Evolutionary conservation across 1,139 yeast genomes (phyloP).

Genomic region (Kurtzmaniella quercitrusa): DNA sequence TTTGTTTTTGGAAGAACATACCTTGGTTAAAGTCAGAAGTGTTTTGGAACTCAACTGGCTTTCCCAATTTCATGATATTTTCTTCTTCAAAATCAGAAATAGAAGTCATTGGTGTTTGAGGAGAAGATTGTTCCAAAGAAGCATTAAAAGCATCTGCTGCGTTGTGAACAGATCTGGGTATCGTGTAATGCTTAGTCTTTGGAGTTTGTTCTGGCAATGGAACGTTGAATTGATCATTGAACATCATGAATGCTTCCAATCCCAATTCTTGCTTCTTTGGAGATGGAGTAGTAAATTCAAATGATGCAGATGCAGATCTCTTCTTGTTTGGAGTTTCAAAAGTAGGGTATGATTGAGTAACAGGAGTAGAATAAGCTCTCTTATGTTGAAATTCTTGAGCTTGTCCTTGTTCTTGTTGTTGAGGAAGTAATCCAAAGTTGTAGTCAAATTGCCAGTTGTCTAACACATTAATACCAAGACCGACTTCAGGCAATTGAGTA

Average conservation of each 20-base stretch:
- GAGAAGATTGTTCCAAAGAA: constrained; percentile 6
- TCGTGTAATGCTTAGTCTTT: constrained; percentile 1
- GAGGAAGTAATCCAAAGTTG: constrained; percentile 5
- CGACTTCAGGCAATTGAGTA: constrained; percentile 6
- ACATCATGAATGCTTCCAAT: constrained; percentile 31
- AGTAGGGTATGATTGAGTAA: neutral
- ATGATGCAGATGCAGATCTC: constrained; percentile 17
- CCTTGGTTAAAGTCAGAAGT: constrained; percentile 20
- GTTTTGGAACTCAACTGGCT: constrained; percentile 10
- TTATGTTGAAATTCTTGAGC: constrained; percentile 19
- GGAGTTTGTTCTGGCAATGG: constrained; percentile 8
- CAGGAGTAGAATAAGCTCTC: constrained; percentile 5
- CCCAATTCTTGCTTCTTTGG: constrained; percentile 18
- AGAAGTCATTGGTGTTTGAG: constrained; percentile 23
- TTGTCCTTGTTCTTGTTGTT: constrained; percentile 11
- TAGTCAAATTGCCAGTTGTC: constrained; percentile 9
- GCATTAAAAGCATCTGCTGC: constrained; percentile 9
- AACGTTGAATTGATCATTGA: constrained; percentile 26
- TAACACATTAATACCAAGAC: constrained; percentile 6
- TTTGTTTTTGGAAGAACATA: constrained; percentile 20
- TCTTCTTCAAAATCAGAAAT: constrained; percentile 19
- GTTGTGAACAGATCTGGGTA: constrained; percentile 8
- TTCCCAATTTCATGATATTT: constrained; percentile 16
- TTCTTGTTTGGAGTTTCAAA: constrained; percentile 21
- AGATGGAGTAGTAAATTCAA: constrained; percentile 24